Conservation (phyloP, 2,329 filamentous ascomycete species). For the Nannizzia gypsea region DNA sequence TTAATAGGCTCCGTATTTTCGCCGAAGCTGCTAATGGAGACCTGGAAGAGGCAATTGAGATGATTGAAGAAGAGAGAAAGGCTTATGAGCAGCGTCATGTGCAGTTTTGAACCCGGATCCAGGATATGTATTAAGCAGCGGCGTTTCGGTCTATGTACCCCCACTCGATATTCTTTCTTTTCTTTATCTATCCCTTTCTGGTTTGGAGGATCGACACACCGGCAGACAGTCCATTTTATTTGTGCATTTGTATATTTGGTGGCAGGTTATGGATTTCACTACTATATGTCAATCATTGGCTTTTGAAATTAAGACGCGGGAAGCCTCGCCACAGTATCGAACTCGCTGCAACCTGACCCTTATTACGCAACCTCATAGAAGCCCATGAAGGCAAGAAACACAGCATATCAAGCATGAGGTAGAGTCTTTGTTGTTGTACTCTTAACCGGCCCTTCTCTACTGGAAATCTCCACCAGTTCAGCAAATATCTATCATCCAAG, state of each 20-base stretch:
- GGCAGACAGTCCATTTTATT: not conserved
- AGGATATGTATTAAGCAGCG: not conserved
- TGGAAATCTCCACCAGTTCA: too few species aligned
- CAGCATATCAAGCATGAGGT: too few species aligned
- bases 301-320: too few species aligned
- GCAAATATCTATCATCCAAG: too few species aligned
- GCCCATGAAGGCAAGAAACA: too few species aligned
- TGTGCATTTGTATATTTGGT: not conserved
- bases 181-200: not conserved
- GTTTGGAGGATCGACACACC: not conserved
- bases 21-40: conserved; percentile 34
- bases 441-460: too few species aligned
- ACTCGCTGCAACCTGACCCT: too few species aligned
- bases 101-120: not conserved
- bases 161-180: not conserved
- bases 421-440: too few species aligned
- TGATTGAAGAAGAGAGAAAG: conserved; percentile 40
- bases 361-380: too few species aligned
- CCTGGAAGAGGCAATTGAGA: conserved; percentile 37
- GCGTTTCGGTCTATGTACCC: not conserved
- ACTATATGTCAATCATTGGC: not conserved
- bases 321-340: too few species aligned
- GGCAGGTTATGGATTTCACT: not conserved
- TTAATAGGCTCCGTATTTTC: conserved; percentile 32
- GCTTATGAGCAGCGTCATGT: conserved; percentile 25